phyloP scores from a whole-genome alignment of 169 alveolate species.

The Eimeria falciformis region DNA sequence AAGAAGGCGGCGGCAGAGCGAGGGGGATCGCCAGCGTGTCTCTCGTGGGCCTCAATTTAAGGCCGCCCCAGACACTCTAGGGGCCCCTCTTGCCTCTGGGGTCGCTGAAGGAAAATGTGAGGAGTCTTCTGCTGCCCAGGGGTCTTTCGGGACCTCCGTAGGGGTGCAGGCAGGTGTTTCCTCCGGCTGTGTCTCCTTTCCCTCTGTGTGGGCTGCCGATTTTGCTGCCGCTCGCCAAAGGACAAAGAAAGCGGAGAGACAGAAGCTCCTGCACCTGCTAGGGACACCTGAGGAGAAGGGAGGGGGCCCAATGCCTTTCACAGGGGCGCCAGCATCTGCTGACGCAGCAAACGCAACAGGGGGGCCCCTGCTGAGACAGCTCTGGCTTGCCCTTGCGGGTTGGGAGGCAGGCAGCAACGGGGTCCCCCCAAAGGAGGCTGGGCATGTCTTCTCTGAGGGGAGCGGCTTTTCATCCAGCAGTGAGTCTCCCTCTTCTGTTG shows the following conservation, averaged over 20 bases:
- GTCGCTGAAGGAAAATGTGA: background rate
- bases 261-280: slow-evolving; percentile 5
- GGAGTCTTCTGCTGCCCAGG: background rate
- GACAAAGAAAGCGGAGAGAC: slow-evolving; percentile 15
- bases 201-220: slow-evolving; percentile 22
- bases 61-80: background rate
- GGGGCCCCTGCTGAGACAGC: slow-evolving; percentile 13
- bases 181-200: background rate
- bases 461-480: background rate
- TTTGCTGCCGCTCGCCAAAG: background rate
- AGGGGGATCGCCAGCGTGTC: background rate
- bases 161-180: slow-evolving; percentile 36
- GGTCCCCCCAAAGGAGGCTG: background rate
- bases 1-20: slow-evolving; percentile 18
- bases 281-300: background rate
- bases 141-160: background rate
- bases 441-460: background rate
- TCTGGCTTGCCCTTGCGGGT: background rate
- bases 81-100: no score
- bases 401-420: background rate
- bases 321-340: background rate
- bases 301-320: background rate
- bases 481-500: background rate
- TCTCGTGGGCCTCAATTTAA: slow-evolving; percentile 8
- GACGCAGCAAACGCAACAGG: slow-evolving; percentile 1